Conservation (phyloP, 2,329 filamentous ascomycete genomes). For the Bipolaris victoriae region DNA sequence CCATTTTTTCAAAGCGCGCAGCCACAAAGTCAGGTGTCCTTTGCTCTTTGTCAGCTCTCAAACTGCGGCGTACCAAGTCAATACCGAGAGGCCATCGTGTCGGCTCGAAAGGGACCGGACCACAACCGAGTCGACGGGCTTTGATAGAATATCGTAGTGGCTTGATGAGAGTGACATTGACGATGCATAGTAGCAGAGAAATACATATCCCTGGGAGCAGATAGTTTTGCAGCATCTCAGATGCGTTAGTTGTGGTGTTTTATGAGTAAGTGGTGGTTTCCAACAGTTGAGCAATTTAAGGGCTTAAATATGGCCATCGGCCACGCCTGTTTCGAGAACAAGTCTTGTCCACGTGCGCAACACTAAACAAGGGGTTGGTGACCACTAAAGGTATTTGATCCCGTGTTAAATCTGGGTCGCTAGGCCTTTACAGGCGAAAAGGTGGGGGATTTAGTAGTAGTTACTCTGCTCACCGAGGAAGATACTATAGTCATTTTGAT, state of each 20-base stretch:
- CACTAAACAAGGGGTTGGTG: conserved; percentile 2
- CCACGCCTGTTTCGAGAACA: background rate
- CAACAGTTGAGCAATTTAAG: background rate
- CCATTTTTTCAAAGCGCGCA: conserved; percentile 4
- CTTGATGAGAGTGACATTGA: background rate
- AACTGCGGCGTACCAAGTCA: background rate
- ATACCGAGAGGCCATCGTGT: conserved; percentile 6
- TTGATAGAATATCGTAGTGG: conserved; percentile 2
- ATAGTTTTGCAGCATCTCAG: background rate
- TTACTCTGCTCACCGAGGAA: too few species aligned
- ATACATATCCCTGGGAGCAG: background rate
- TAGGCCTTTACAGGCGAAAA: background rate
- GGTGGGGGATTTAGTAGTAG: too few species aligned
- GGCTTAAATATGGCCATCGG: conserved; percentile 1
- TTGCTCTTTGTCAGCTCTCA: conserved; percentile 10
- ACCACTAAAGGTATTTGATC: background rate
- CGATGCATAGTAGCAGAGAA: background rate
- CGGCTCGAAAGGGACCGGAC: conserved; percentile 1
- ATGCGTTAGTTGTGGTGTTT: background rate
- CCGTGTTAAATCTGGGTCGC: too few species aligned
- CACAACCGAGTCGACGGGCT: conserved; percentile 3
- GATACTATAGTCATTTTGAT: too few species aligned
- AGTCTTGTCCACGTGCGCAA: background rate
- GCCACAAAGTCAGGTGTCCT: conserved; percentile 6
- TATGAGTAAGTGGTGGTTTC: background rate